Evolutionary conservation across 1,284 basidiomycete species (phyloP).

Genomic region (Boletus mariae): DNA sequence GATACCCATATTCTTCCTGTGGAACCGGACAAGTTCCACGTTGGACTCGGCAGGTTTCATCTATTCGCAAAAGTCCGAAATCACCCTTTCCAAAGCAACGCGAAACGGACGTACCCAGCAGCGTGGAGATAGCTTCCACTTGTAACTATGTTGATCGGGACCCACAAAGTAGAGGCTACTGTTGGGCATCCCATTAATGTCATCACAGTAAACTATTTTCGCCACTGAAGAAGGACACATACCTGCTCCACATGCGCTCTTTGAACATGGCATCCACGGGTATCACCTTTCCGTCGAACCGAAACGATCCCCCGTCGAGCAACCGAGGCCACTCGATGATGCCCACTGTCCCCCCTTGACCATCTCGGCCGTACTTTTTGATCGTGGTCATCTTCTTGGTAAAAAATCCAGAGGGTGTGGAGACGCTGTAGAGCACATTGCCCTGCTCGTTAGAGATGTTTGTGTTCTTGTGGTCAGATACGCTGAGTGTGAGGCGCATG

Average conservation of each 20-base stretch:
- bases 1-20: constrained; percentile 20
- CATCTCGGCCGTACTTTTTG: not conserved
- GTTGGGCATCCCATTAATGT: too few relatives aligned
- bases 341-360: not conserved
- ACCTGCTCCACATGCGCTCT: not conserved
- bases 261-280: not conserved
- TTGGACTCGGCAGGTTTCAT: constrained; percentile 14
- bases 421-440: not conserved
- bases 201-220: too few relatives aligned
- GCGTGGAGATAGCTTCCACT: not conserved
- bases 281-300: not conserved
- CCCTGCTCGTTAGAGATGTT: not conserved
- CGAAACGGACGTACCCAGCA: not conserved
- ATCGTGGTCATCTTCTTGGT: not conserved
- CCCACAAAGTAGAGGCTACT: not conserved
- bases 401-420: not conserved
- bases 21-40: constrained; percentile 17
- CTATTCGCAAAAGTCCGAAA: constrained; percentile 5
- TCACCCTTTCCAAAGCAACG: not conserved
- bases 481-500: not conserved
- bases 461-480: not conserved
- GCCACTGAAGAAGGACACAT: not conserved
- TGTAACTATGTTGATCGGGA: not conserved
- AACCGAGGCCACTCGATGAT: not conserved
- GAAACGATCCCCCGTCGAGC: not conserved